Evolutionary conservation across 2,329 filamentous ascomycete genomes (phyloP), one percentile per base, ranked within the genome.

Genomic region (Penicillium olsonii): DNA sequence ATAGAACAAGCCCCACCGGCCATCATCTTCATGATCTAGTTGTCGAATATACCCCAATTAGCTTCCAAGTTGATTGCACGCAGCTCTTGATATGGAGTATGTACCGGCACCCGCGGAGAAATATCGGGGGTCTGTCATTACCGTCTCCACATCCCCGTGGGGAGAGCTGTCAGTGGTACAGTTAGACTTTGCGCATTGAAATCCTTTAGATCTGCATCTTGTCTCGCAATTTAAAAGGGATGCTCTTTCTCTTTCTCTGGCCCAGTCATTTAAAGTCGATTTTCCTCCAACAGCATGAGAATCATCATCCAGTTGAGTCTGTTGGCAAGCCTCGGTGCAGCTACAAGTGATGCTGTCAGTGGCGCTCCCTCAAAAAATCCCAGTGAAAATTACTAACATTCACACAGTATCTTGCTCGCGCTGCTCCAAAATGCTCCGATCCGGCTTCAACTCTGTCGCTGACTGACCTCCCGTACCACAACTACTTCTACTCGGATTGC

Each of bases 401-500:
- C n/a, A 15, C 9, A 35, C 5, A 35, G 33, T 9, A 8, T 18
- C 5, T 18, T 17, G 2, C 17, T 18, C n/a, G 15, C 4, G 33
- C 6, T 41, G 48, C 43, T 8, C 53, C 55, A 14, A 19, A 12
- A 37, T 60, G 57, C 33, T n/a, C n/a, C 14, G 40, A 42, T 38
- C 10, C 48, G 35, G 26, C 55, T 9, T 53, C 53, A 3, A 56
- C 41, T 4, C 24, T 60, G n/a, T 54, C 57, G 5, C 45, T 60
- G 0, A 78, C 73, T 26, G 81, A 84, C 54, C 75, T 78, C 1
- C 83, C 83, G 0, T 84, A 85, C 52, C 74, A 82, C 33, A 85
- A 87, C 59, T 85, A 82, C 66, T 85, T 87, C 68, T 82, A 84
- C 56, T 85, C 82, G 0, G 83, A 87, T 60, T 86, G 83, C 64